Base-by-base conservation (phyloP, 2,329 filamentous ascomycete species). In the Phyllosticta ampelicida region DNA sequence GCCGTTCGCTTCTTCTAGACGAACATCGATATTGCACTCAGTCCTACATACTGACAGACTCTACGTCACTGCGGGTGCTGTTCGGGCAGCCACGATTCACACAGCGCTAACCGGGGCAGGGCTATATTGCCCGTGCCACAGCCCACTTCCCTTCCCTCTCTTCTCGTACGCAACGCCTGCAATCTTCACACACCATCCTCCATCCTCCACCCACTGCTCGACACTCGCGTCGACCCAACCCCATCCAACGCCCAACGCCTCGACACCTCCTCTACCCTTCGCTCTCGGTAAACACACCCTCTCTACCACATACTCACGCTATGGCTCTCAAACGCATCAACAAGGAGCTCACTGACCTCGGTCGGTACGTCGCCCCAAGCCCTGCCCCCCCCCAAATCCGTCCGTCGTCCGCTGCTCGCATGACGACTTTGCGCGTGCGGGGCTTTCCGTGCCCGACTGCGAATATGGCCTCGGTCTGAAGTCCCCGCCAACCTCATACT, bases 291-390 rank as follows among this genome's bases (percentile, higher is more conserved):
- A 13, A 1, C 28, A 54, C 19, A 16, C 53, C 16, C 53, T 54
- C 53, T 44, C 53, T 26, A 30, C 51, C 21, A 64, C 61, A 61
- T 60, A 62, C 62, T 63, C 56, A 65, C 64, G 57, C 66, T 62
- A 94, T 94, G 89, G 89, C 89, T 77, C 83, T 94, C 70, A 94
- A 94, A 86, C 86, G 89, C 77, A 94, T 94, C 77, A 92, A 92
- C 83, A 94, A 91, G 86, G 89, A 94, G 78, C 84, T 94, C 74
- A 86, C 87, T 76, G 89, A 94, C 75, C 82, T 94, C 77, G 89
- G 89, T 79, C 87, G 89, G 89, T 92, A 77, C 66, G 75, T 75
- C 60, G 62, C 48, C 55, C 61, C 48, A 26, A 23, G 13, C 55
- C 62, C 51, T 56, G 61, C 63, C 61, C 62, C 63, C n/a, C 58